Evolutionary conservation across 2,329 filamentous ascomycete species (phyloP).

Genomic region (Sclerotiophoma versabilis): DNA sequence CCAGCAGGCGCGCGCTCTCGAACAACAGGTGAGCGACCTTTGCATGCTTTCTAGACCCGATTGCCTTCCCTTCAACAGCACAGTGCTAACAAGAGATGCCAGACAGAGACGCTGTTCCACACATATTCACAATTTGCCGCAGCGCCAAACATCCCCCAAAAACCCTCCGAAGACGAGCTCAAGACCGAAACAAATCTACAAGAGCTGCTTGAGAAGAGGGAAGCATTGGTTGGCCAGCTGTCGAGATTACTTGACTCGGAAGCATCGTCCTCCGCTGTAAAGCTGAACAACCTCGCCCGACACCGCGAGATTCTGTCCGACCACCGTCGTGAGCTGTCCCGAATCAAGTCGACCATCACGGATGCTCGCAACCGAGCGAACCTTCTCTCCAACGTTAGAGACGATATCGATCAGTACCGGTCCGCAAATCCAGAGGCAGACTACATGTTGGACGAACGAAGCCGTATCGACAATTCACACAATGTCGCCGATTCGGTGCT

Average conservation of each 20-base stretch:
- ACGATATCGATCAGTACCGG: constrained; percentile 90
- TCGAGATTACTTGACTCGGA: constrained; percentile 92
- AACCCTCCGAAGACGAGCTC: constrained; percentile 84
- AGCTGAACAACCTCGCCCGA: constrained; percentile 92
- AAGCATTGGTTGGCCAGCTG: constrained; percentile 81
- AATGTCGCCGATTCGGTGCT: constrained; percentile 88
- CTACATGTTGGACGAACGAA: constrained; percentile 94
- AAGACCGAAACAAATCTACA: constrained; percentile 81
- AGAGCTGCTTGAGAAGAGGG: constrained; percentile 86
- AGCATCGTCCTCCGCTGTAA: constrained; percentile 89
- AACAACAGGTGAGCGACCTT: constrained; percentile 75
- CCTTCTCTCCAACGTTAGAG: constrained; percentile 86
- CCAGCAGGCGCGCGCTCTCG: constrained; percentile 86
- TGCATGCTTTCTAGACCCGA: constrained; percentile 11
- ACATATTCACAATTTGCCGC: constrained; percentile 91
- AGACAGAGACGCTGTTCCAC: constrained; percentile 87
- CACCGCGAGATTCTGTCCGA: constrained; percentile 89
- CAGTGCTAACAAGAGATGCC: constrained; percentile 34
- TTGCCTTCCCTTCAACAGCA: constrained; percentile 8
- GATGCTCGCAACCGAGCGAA: constrained; percentile 87
- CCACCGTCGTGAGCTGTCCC: constrained; percentile 81
- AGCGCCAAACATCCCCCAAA: constrained; percentile 77
- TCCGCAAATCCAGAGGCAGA: constrained; percentile 89
- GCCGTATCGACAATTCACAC: constrained; percentile 86
- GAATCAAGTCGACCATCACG: constrained; percentile 74